Conservation (phyloP, 805 yeast genomes). For the Candida maltosa region DNA sequence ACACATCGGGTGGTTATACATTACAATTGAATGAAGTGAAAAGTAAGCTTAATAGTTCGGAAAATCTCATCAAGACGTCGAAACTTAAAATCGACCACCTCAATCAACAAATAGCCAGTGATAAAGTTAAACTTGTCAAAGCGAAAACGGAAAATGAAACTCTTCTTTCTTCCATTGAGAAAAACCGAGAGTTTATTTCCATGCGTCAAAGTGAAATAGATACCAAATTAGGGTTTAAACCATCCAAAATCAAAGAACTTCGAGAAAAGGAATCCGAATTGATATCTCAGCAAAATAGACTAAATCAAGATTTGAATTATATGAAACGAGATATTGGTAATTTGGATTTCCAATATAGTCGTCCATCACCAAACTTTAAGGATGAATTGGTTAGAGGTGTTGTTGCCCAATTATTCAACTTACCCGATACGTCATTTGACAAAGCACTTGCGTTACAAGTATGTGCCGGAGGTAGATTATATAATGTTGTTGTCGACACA, state of each 20-base stretch:
- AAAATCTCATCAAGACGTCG: conserved; percentile 56
- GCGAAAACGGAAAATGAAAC: conserved; percentile 50
- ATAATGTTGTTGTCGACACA: conserved; percentile 86
- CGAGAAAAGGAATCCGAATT: conserved; percentile 44
- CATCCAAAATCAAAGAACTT: conserved; percentile 40
- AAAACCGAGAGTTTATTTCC: conserved; percentile 34
- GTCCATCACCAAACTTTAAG: conserved; percentile 62
- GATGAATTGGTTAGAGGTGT: conserved; percentile 73
- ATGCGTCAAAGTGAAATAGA: conserved; percentile 41
- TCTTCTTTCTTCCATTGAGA: conserved; percentile 41
- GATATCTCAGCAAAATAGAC: conserved; percentile 40
- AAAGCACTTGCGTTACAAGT: conserved; percentile 85
- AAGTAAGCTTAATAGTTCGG: conserved; percentile 48
- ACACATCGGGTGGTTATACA: conserved; percentile 70
- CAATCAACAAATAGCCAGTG: conserved; percentile 46
- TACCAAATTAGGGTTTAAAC: conserved; percentile 54
- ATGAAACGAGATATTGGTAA: conserved; percentile 65
- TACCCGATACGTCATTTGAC: conserved; percentile 53
- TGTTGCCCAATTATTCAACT: conserved; percentile 77
- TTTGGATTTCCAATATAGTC: conserved; percentile 70
- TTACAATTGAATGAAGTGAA: conserved; percentile 68
- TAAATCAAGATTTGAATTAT: conserved; percentile 48
- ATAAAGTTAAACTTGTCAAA: conserved; percentile 44
- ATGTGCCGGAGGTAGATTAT: conserved; percentile 90
- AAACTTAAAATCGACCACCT: conserved; percentile 59